Base-by-base conservation (phyloP, 1,284 basidiomycete species). In the Tetrapyrgos nigripes region DNA sequence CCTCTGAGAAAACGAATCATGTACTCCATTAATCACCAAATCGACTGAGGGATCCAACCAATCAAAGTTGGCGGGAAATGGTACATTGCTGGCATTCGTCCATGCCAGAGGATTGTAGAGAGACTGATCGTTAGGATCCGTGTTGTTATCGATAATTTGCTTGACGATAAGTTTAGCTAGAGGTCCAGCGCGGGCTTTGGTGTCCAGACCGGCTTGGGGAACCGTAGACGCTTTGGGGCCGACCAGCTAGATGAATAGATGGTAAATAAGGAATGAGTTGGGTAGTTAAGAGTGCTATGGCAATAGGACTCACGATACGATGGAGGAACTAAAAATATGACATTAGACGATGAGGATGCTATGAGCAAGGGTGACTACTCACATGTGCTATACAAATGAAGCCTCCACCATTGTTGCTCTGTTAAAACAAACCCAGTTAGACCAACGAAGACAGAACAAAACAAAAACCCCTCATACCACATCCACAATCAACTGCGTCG, bases 361-460 rank as follows among this genome's bases (percentile, higher is more conserved):
- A 49, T 40, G 48, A 37, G 28, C 29, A 45, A 40, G 17, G 21
- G 43, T 14, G 4, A 24, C 14, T 23, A 19, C 83, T 69, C 62
- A 85, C 84, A 69, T 85, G 82, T 24, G 85, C 83, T 33, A 82
- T 76, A 65, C 84, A 88, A 59, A 87, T 83, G 69, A 81, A 86
- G 6, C 84, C 85, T 58, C 86, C 85, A 40, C 84, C 84, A 63
- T 86, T 87, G 68, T 86, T 85, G 5, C 80, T 80, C 84, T 85
- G 55, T 14, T n/a, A n/a, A 10, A 56, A 33, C 11, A 31, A 31
- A 61, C 19, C 19, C 43, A 43, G 23, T 21, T 50, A 14, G 10
- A 23, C 9, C 4, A 26, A 11, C 13, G 35, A 14, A 19, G 28
- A 57, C 21, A 21, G 26, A 44, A 11, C 65, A 67, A 37, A 26